A percentile compares a stretch with the other conserved stretches of the same genome.
Evolutionary conservation across 1,284 basidiomycete genomes (phyloP).

Genomic region (Trichosporon coremiiforme): DNA sequence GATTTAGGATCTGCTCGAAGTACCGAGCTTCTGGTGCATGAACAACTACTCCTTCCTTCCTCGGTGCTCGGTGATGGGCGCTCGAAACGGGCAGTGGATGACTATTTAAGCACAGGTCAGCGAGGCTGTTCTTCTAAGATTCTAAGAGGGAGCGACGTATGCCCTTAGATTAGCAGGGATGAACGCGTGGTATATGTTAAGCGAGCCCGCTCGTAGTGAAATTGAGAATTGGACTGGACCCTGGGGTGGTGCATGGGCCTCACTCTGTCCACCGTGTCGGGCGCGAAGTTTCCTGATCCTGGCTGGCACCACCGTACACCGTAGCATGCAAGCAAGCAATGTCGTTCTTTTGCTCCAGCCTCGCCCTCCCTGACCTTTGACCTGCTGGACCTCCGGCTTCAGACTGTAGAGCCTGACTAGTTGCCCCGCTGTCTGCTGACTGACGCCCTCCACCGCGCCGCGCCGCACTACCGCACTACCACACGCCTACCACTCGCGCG

Average conservation of each 20-base stretch:
- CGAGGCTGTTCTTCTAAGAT: neutral
- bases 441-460: neutral
- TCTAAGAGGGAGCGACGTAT: neutral
- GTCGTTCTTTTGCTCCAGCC: too few relatives aligned
- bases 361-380: neutral
- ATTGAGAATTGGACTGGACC: neutral
- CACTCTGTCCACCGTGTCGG: neutral
- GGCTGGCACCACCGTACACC: too few relatives aligned
- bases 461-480: neutral
- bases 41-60: too few relatives aligned
- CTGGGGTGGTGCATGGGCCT: constrained; percentile 11
- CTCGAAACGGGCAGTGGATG: neutral
- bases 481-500: constrained; percentile 4
- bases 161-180: neutral
- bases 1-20: too few relatives aligned
- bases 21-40: too few relatives aligned
- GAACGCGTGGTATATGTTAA: neutral
- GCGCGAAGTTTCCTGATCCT: too few relatives aligned
- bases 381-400: neutral
- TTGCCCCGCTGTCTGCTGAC: too few relatives aligned
- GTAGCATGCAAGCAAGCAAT: too few relatives aligned
- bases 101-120: neutral
- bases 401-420: neutral
- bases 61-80: neutral
- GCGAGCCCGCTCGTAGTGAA: neutral